These are phyloP conservation scores for Agrocybe pediades DNA, from an alignment of 768 basidiomycete genomes.

Conservation along the genomic window DNA sequence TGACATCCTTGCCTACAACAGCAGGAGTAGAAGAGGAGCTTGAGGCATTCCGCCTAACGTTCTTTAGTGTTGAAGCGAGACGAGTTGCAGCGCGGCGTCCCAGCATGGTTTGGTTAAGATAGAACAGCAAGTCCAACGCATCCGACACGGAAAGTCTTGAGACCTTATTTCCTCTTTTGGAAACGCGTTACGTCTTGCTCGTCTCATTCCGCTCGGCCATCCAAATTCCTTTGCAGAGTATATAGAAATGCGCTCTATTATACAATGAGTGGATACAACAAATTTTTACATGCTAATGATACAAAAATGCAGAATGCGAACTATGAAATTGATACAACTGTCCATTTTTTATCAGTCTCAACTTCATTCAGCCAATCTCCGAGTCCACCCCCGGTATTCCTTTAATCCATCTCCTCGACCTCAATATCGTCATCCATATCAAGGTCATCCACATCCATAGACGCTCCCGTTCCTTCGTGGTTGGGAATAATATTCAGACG, in stretches of 20 bases:
- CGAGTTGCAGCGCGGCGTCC: conserved; percentile 37
- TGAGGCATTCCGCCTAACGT: conserved; percentile 30
- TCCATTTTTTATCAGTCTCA: conserved; percentile 27
- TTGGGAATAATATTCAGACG: conserved; percentile 79
- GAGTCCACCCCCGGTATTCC: background rate
- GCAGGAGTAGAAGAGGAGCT: conserved; percentile 25
- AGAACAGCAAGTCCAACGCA: conserved; percentile 14
- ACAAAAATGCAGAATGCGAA: too few species aligned
- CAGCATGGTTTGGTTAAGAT: conserved; percentile 35
- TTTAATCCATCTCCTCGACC: conserved; percentile 69
- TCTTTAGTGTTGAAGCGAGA: conserved; percentile 30
- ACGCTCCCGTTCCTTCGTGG: conserved; percentile 63
- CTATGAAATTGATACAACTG: too few species aligned
- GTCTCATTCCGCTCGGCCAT: too few species aligned
- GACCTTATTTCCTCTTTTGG: conserved; percentile 6
- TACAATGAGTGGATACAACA: too few species aligned
- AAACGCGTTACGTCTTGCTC: background rate
- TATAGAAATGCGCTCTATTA: too few species aligned
- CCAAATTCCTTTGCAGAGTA: too few species aligned
- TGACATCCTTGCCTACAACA: conserved; percentile 24
- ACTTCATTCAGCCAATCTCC: background rate
- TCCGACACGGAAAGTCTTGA: background rate
- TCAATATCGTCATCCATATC: conserved; percentile 56
- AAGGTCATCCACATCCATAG: conserved; percentile 63
- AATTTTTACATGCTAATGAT: too few species aligned